phyloP scores from a whole-genome alignment of 345 rosid species.

The Hibiscus mutabilis region DNA sequence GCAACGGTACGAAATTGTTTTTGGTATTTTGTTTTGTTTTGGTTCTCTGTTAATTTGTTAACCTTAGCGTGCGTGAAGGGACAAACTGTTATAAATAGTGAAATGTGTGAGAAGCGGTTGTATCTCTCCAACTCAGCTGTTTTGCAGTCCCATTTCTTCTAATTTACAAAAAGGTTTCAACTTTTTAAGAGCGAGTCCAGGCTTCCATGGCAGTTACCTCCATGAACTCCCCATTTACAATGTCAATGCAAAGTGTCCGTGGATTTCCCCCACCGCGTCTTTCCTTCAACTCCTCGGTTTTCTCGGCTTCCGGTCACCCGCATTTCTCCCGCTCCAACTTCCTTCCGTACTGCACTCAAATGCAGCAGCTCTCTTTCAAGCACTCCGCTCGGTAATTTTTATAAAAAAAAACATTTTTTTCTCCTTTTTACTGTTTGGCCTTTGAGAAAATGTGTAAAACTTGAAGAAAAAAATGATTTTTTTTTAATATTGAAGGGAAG shows the following conservation, averaged over 20 bases:
- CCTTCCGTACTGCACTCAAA: not conserved
- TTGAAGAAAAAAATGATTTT: not conserved
- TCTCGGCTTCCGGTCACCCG: constrained; percentile 5
- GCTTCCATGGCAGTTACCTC: not conserved
- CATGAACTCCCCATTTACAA: not conserved
- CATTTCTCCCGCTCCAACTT: not conserved
- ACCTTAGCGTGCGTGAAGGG: too few species aligned
- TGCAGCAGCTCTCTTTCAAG: constrained; percentile 8
- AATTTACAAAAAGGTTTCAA: not conserved
- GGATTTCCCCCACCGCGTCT: not conserved
- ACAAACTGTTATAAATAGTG: not conserved
- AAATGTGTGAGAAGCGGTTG: not conserved
- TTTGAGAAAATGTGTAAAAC: constrained; percentile 1
- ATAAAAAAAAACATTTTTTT: not conserved
- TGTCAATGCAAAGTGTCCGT: not conserved
- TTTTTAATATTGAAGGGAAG: not conserved
- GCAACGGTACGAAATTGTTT: too few species aligned
- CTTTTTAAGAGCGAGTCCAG: not conserved
- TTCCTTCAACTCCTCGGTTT: not conserved
- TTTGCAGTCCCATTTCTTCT: not conserved
- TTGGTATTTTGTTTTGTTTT: too few species aligned
- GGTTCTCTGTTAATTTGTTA: too few species aligned
- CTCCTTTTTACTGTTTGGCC: constrained; percentile 9
- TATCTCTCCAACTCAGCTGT: not conserved
- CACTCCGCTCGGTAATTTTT: constrained; percentile 28